Conservation (phyloP, 2,329 filamentous ascomycete species). For the Pseudogymnoascus sp. region DNA sequence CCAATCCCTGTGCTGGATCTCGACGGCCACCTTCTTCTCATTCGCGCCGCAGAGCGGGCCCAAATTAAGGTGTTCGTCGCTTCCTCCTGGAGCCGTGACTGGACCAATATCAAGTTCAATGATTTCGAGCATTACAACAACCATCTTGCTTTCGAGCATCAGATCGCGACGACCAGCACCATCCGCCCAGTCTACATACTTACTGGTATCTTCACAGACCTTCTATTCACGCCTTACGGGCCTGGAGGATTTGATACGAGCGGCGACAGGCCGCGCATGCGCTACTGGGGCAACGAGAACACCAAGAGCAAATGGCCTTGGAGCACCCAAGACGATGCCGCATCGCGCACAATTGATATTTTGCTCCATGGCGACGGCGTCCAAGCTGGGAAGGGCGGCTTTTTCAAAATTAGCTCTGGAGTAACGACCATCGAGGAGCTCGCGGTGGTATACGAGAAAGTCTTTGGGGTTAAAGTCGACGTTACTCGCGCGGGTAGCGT, state of each 20-base stretch:
- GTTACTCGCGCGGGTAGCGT: neutral
- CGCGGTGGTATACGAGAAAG: neutral
- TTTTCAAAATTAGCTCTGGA: neutral
- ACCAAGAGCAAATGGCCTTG: neutral
- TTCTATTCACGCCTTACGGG: neutral
- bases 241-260: neutral
- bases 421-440: neutral
- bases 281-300: neutral
- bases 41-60: constrained; percentile 34
- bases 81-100: constrained; percentile 32
- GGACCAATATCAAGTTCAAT: constrained; percentile 28
- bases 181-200: constrained; percentile 31
- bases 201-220: constrained; percentile 28
- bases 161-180: constrained; percentile 25
- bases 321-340: constrained; percentile 1
- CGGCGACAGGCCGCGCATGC: neutral
- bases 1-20: constrained; percentile 25
- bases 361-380: neutral
- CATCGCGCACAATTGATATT: neutral
- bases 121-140: constrained; percentile 32
- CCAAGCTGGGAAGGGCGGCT: neutral
- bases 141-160: constrained; percentile 29
- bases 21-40: constrained; percentile 33
- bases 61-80: constrained; percentile 30
- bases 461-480: neutral